These are phyloP conservation scores for Geotrichum citri-aurantii DNA, from an alignment of 1,139 yeast species.

Conservation along the genomic window DNA sequence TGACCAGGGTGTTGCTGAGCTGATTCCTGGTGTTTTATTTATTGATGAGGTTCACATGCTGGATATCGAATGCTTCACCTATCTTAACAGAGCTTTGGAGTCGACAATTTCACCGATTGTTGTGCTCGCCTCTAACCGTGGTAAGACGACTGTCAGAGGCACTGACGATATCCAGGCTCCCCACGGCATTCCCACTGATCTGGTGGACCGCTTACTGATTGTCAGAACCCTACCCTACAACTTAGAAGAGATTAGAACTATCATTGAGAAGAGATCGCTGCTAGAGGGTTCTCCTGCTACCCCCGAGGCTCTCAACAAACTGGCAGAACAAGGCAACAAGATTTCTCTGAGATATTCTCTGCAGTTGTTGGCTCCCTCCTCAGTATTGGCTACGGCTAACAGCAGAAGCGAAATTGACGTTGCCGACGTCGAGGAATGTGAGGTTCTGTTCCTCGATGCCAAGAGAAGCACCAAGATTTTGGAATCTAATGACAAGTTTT, in stretches of 20 bases:
- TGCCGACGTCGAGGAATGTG: conserved; percentile 81
- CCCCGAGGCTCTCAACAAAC: conserved; percentile 61
- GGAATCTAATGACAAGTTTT: conserved; percentile 38
- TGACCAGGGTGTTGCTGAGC: conserved; percentile 96
- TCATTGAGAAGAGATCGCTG: conserved; percentile 72
- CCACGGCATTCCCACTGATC: conserved; percentile 95
- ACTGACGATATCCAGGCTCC: conserved; percentile 86
- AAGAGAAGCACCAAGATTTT: conserved; percentile 76
- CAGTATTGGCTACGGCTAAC: conserved; percentile 67
- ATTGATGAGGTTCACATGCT: conserved; percentile 98
- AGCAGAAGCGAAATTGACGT: conserved; percentile 66
- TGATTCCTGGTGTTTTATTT: conserved; percentile 95
- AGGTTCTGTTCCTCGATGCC: conserved; percentile 79
- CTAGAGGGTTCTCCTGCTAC: conserved; percentile 65
- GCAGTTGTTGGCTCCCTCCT: conserved; percentile 88
- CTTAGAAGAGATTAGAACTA: conserved; percentile 73
- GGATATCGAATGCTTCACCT: conserved; percentile 92
- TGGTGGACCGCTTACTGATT: conserved; percentile 83
- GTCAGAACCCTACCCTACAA: conserved; percentile 86
- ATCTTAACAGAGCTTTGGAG: conserved; percentile 88
- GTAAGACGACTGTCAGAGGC: conserved; percentile 85
- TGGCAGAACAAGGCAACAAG: conserved; percentile 64
- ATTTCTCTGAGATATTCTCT: conserved; percentile 87
- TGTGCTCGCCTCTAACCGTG: conserved; percentile 91
- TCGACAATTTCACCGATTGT: conserved; percentile 90